Evolutionary conservation across 306 rosid genomes (phyloP).

Genomic region (Prunus dulcis): DNA sequence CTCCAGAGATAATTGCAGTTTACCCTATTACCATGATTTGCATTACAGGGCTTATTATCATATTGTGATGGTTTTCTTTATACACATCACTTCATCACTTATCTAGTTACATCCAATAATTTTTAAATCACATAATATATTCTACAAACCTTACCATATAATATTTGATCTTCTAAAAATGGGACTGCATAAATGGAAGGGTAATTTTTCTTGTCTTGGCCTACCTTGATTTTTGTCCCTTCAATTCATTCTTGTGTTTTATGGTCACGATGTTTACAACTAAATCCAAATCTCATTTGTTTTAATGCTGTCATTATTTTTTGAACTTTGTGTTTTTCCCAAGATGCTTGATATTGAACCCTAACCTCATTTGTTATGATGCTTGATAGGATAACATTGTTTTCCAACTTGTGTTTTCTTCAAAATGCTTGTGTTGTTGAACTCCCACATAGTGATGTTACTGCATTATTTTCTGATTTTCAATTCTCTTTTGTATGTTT

Average conservation of each 20-base stretch:
- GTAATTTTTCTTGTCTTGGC: not conserved
- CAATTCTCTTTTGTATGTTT: not conserved
- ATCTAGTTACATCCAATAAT: not conserved
- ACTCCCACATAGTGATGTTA: not conserved
- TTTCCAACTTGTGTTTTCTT: not conserved
- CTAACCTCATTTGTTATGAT: not conserved
- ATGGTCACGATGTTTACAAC: not conserved
- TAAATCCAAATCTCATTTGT: not conserved
- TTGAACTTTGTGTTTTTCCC: not conserved
- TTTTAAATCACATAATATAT: not conserved
- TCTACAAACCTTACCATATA: not conserved
- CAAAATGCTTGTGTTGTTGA: not conserved
- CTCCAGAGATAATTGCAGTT: not conserved
- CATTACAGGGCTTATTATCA: not conserved
- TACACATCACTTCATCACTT: not conserved
- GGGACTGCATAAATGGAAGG: not conserved
- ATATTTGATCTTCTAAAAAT: not conserved
- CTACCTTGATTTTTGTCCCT: not conserved
- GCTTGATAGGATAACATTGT: not conserved
- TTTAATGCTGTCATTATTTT: not conserved
- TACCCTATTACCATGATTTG: not conserved
- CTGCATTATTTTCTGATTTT: not conserved
- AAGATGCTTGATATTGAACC: not conserved
- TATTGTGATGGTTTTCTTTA: not conserved
- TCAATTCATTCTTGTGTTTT: not conserved